phyloP scores from a whole-genome alignment of 352 stramenopile genomes.

The Pythium grandisporangium region DNA sequence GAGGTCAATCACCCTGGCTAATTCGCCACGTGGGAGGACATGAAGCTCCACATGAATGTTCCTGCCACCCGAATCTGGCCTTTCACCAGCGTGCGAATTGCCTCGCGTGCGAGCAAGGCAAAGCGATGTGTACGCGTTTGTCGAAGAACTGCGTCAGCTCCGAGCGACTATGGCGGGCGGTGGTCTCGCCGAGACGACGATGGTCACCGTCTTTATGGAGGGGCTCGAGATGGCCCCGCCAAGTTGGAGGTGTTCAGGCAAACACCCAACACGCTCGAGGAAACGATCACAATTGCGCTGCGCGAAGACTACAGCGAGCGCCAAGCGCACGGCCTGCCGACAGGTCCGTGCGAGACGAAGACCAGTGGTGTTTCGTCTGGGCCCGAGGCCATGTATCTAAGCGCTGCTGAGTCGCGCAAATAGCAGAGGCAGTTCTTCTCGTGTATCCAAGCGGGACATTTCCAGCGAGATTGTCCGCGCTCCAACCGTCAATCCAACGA shows the following conservation, averaged over 20 bases:
- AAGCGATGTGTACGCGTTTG: conserved; percentile 6
- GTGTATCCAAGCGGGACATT: no score
- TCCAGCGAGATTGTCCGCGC: not conserved
- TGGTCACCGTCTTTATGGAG: conserved; percentile 5
- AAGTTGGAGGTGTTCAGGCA: conserved; percentile 2
- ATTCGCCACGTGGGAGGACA: conserved; percentile 3
- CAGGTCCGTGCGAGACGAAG: no score
- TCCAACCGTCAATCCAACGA: not conserved
- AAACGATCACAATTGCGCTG: no score
- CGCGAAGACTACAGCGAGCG: no score
- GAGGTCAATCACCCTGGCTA: conserved; percentile 5
- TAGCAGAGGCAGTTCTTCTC: no score
- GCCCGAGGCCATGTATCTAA: no score
- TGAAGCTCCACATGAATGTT: not conserved
- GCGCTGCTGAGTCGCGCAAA: no score
- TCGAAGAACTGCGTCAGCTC: conserved; percentile 12
- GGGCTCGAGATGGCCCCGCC: not conserved
- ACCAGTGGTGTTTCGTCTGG: no score
- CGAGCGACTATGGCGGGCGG: conserved; percentile 1
- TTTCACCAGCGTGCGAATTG: conserved; percentile 13
- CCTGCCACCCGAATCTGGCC: conserved; percentile 10
- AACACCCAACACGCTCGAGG: no score
- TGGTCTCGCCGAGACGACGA: not conserved
- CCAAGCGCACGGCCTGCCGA: no score
- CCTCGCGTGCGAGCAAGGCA: conserved; percentile 11